Evolutionary conservation across 1,139 yeast genomes (phyloP), one percentile per base, ranked within the genome.

Genomic region (Pneumocystis wakefieldiae): DNA sequence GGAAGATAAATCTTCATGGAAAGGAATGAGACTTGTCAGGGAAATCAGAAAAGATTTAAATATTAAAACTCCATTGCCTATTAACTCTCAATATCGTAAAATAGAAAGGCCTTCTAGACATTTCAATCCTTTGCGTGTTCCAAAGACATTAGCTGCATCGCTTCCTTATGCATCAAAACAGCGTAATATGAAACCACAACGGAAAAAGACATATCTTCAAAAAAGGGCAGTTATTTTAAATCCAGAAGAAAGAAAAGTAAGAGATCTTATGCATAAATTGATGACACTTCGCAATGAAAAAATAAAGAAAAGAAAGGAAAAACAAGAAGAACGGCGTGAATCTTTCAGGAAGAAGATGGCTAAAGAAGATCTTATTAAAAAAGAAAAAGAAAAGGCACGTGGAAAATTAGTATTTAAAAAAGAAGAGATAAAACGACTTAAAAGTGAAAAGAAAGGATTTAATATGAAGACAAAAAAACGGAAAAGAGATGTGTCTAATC

Each of bases 11-110:
- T 78, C 80, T 39, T 87, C 87, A 71, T 94, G 99, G 99, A 82
- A 82, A 71, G 99, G 99, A 68, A 90, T 94, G 95, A 82, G 95
- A 72, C 78, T 91, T 67, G 92, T 97, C 0, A 98, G 98, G 64
- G 86, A 86, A 72, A 91, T 94, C 53, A 82, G 98, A 70, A 94
- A 94, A 36, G 95, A 82, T 39, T 75, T 81, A 69, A 82, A 81
- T 36, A 73, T 90, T 61, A 81, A 81, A 19, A 83, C 92, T 0
- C 94, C 94, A 64, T 69, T 70, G 72, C 81, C 71, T 58, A 72
- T 79, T 78, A 72, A 81, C 81, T 66, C 96, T 80, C 73, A 83
- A 84, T 76, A 83, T 83, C 79, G 80, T 68, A 89, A 89, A 77
- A 80, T 94, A 66, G 97, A 89, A 75, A 82, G 99, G 71, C 78